phyloP scores from a whole-genome alignment of 2,329 filamentous ascomycete species.

The Colletotrichum phormii region DNA sequence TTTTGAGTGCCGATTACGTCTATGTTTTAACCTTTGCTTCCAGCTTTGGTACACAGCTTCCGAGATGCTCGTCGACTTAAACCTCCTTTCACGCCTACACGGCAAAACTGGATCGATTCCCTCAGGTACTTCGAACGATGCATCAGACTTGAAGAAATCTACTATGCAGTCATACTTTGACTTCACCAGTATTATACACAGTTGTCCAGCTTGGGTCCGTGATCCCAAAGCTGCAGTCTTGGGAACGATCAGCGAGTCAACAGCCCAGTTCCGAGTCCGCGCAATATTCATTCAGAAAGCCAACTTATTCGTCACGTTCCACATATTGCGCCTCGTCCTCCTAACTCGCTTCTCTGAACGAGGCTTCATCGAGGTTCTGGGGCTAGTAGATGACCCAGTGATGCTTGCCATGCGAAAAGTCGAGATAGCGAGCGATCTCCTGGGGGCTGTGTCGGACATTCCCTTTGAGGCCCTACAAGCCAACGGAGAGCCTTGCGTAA shows the following conservation, averaged over 20 bases:
- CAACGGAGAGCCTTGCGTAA: slow-evolving; percentile 53
- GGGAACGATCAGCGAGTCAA: accelerated
- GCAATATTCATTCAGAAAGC: slow-evolving; percentile 51
- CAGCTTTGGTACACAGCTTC: slow-evolving; percentile 17
- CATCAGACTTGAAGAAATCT: slow-evolving; percentile 32
- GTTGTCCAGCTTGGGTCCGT: slow-evolving; percentile 16
- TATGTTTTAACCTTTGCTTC: slow-evolving; percentile 4
- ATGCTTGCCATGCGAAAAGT: slow-evolving; percentile 45
- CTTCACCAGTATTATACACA: slow-evolving; percentile 39
- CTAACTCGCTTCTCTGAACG: neutral
- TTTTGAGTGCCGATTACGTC: slow-evolving; percentile 12
- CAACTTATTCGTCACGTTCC: slow-evolving; percentile 53
- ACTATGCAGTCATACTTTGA: slow-evolving; percentile 40
- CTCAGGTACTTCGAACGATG: neutral
- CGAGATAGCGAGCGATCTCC: slow-evolving; percentile 56
- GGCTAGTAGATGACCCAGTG: slow-evolving; percentile 3
- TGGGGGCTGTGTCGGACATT: slow-evolving; percentile 52
- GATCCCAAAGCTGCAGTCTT: neutral
- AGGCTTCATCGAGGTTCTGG: slow-evolving; percentile 3
- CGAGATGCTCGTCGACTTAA: slow-evolving; percentile 24
- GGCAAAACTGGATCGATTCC: neutral
- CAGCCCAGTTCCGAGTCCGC: neutral
- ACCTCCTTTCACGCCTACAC: neutral
- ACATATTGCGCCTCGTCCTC: slow-evolving; percentile 56
- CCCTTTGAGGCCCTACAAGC: slow-evolving; percentile 55